Evolutionary conservation across 768 basidiomycete genomes (phyloP), one percentile per base, ranked within the genome.

Genomic region (Cubamyces lactineus): DNA sequence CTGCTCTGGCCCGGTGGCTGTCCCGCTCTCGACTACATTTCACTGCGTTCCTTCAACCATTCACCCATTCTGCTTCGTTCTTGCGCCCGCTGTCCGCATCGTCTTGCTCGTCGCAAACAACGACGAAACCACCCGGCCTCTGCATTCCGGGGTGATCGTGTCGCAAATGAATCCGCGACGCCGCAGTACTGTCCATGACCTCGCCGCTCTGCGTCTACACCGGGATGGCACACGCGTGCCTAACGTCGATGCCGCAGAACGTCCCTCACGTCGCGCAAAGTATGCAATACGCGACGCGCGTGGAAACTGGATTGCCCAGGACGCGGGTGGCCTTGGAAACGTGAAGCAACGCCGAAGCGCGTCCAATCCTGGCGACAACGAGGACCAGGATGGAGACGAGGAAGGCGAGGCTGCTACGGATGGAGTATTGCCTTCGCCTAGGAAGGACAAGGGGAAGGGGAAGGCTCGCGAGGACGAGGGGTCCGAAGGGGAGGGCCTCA

Each of bases 251-350:
- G 34, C 34, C 3, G 64, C 53, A 5, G 83, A 80, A 43, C 61
- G 70, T 1, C 68, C 71, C 24, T 69, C 66, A 6, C 74, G 77
- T 58, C 76, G 72, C 30, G 75, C 77, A 17, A 73, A 66, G 34
- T 70, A 70, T 46, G 72, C 77, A 15, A 72, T 80, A 3, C 75
- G 77, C 53, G 82, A 85, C 70, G 57, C 75, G 2, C 78, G 82
- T 49, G 85, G 83, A 13, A 86, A 87, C 62, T 88, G 86, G 85
- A 80, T 88, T 21, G 88, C 89, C 11, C 75, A 70, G 38, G 87
- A 90, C 68, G 88, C 88, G 2, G 87, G 82, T 17, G 88, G 89
- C 1, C 70, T 73, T 34, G 73, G 70, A 7, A 77, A 67, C 3
- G 77, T 84, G 67, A 76, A 74, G 66, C 74, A 67, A 67, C 77